Percentiles rank a stretch among this genome's conserved stretches.
These are phyloP conservation scores for Hypoxylon sp. DNA, from an alignment of 2,329 filamentous ascomycete genomes.

Conservation along the genomic window DNA sequence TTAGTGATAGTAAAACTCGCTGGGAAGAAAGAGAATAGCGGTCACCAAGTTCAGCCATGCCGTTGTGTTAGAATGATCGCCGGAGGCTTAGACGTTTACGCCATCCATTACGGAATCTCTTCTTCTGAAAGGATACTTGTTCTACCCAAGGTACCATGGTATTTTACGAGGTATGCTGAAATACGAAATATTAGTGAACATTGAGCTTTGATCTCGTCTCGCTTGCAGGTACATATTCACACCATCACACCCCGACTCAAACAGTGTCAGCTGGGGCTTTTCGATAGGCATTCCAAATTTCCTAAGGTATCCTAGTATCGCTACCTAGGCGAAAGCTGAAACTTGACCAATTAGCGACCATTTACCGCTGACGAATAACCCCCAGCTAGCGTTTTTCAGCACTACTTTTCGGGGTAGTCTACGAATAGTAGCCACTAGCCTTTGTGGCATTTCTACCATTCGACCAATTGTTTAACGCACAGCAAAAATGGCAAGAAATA, in stretches of 20 bases:
- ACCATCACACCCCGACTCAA: not conserved
- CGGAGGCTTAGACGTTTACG: conserved; percentile 19
- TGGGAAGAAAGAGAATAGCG: not conserved
- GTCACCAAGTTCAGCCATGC: conserved; percentile 17
- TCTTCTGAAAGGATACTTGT: not conserved
- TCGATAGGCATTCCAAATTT: conserved; percentile 10
- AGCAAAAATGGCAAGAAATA: conserved; percentile 1
- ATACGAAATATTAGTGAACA: conserved; percentile 11
- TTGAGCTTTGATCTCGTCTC: conserved; percentile 12
- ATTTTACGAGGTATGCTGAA: not conserved
- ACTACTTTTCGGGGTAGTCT: conserved; percentile 5
- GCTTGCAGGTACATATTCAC: not conserved
- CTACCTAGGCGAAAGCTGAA: conserved; percentile 30
- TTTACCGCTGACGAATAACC: conserved; percentile 9
- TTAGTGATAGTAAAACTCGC: conserved; percentile 4
- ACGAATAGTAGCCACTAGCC: conserved; percentile 20
- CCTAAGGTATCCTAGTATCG: conserved; percentile 11
- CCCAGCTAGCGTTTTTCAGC: conserved; percentile 6
- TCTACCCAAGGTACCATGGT: not conserved
- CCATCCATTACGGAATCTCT: conserved; percentile 2
- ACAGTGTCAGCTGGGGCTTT: conserved; percentile 16
- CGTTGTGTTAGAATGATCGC: conserved; percentile 23
- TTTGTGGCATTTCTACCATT: conserved; percentile 8
- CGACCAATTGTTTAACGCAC: not conserved
- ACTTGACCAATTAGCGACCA: conserved; percentile 31